phyloP scores from a whole-genome alignment of 2,329 filamentous ascomycete species.

The Gnomoniopsis smithogilvyi region DNA sequence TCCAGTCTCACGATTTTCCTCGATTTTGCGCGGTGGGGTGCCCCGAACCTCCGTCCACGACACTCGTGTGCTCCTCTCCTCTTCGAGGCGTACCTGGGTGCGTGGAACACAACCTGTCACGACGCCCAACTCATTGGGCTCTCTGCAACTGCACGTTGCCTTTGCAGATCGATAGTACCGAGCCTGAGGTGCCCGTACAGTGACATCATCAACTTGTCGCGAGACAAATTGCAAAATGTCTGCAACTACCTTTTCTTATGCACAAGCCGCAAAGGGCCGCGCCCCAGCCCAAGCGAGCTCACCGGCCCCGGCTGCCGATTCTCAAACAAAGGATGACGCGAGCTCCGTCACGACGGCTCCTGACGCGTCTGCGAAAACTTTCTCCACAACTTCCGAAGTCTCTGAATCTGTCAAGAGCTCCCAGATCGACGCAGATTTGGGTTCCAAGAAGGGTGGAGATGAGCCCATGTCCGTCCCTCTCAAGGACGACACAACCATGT shows the following conservation, averaged over 20 bases:
- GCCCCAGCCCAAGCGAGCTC: conserved; percentile 39
- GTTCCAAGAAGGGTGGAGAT: conserved; percentile 24
- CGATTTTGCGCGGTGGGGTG: conserved; percentile 6
- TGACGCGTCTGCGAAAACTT: conserved; percentile 32
- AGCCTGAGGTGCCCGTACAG: conserved; percentile 9
- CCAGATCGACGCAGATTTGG: conserved; percentile 22
- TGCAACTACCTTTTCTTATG: conserved; percentile 76
- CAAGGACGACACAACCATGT: conserved; percentile 23
- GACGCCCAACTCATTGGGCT: conserved; percentile 12
- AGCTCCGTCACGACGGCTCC: conserved; percentile 32
- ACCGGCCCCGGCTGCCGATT: conserved; percentile 28
- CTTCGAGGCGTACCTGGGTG: conserved; percentile 15
- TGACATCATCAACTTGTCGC: conserved; percentile 6
- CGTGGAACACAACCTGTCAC: conserved; percentile 11
- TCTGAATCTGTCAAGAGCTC: conserved; percentile 24
- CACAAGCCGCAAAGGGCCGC: conserved; percentile 87
- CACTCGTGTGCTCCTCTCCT: conserved; percentile 11
- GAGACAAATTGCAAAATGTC: conserved; percentile 39
- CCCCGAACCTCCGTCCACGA: conserved; percentile 9
- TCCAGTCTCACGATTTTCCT: background rate
- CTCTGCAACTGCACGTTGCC: conserved; percentile 12
- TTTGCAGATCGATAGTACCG: conserved; percentile 10
- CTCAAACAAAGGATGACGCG: conserved; percentile 32
- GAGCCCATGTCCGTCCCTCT: conserved; percentile 34
- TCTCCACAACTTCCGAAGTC: conserved; percentile 33